Evolutionary conservation across 306 rosid species (phyloP).

Genomic region (Urtica urens): DNA sequence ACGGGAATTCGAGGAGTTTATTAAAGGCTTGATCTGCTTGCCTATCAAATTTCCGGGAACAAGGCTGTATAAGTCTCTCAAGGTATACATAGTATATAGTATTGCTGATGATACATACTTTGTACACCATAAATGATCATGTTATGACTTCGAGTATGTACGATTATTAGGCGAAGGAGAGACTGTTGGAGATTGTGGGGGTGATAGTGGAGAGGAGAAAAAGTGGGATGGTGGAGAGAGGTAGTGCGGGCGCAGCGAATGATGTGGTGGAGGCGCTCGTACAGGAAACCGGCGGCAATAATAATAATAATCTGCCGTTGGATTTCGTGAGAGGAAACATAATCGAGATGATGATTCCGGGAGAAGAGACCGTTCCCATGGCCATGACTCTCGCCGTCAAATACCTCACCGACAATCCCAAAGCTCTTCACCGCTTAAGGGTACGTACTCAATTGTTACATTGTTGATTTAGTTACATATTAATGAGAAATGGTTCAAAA

Average conservation of each 20-base stretch:
- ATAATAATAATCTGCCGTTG: slow-evolving; percentile 20
- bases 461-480: background rate
- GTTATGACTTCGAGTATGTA: background rate
- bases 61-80: slow-evolving; percentile 68
- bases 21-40: slow-evolving; percentile 76
- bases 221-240: background rate
- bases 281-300: slow-evolving; percentile 31
- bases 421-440: slow-evolving; percentile 37
- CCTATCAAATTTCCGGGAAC: slow-evolving; percentile 87
- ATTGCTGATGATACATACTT: too few relatives aligned
- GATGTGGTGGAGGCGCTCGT: slow-evolving; percentile 67
- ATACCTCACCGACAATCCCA: slow-evolving; percentile 46
- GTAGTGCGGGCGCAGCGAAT: slow-evolving; percentile 16
- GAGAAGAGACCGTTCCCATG: slow-evolving; percentile 82
- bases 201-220: slow-evolving; percentile 43
- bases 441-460: slow-evolving; percentile 20
- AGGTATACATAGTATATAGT: slow-evolving; percentile 27
- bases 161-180: slow-evolving; percentile 58
- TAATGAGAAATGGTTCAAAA: too few relatives aligned
- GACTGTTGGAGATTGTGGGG: slow-evolving; percentile 54
- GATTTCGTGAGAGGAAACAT: slow-evolving; percentile 64
- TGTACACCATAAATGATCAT: background rate
- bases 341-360: slow-evolving; percentile 78
- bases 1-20: slow-evolving; percentile 63
- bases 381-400: slow-evolving; percentile 72